These are phyloP conservation scores for Globisporangium polare DNA, from an alignment of 352 stramenopile species.

Conservation along the genomic window DNA sequence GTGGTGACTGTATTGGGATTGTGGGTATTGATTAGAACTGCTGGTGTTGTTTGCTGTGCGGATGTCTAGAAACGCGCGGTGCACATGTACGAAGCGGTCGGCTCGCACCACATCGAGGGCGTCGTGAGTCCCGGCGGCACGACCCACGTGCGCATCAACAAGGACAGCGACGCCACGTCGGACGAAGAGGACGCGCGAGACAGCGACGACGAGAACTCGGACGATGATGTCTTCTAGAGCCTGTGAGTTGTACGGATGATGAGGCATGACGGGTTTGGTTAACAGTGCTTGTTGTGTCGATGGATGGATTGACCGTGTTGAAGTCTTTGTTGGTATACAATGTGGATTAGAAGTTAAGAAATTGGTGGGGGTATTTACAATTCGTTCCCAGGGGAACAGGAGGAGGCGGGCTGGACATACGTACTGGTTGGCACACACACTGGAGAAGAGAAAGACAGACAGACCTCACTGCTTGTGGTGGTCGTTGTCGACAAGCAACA, in stretches of 20 bases:
- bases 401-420: not conserved
- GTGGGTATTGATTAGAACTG: too few relatives aligned
- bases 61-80: slow-evolving; percentile 32
- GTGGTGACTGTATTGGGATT: too few relatives aligned
- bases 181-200: slow-evolving; percentile 26
- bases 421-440: slow-evolving; percentile 1
- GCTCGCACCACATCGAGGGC: slow-evolving; percentile 42
- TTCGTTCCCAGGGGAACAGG: not conserved
- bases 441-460: slow-evolving; percentile 1
- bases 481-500: slow-evolving; percentile 5
- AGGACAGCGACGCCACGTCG: slow-evolving; percentile 37
- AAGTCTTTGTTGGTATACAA: not conserved
- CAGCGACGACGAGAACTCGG: slow-evolving; percentile 29
- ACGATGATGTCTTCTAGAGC: slow-evolving; percentile 16
- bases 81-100: slow-evolving; percentile 41
- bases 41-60: slow-evolving; percentile 6
- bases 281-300: not conserved
- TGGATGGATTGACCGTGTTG: not conserved
- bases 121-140: slow-evolving; percentile 63
- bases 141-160: slow-evolving; percentile 50
- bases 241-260: not conserved
- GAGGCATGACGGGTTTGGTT: not conserved
- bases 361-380: not conserved
- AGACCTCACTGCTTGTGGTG: not conserved
- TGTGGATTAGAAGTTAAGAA: not conserved